Evolutionary conservation across 2,329 filamentous ascomycete species (phyloP), one percentile per base, ranked within the genome.

Genomic region (Claviceps pusilla): DNA sequence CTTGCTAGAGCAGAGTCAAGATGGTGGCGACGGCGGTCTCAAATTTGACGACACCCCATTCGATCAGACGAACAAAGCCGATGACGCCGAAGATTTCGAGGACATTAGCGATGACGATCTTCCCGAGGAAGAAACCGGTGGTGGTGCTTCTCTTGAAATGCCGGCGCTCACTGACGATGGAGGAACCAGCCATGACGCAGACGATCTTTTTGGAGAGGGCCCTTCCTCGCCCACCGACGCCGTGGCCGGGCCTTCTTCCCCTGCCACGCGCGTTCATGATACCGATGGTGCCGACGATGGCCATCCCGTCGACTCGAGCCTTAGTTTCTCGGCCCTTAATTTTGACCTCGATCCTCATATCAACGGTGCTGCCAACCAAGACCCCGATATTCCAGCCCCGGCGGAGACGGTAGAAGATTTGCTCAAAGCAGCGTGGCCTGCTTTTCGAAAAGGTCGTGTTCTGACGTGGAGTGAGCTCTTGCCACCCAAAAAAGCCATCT

Each of bases 61-160:
- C 58, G 82, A 83, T 59, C 75, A 82, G 59, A 74, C 76, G 7
- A 86, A 89, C 67, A 98, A 98, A 69, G 91, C 89, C 54, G 89
- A 89, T 57, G 87, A 97, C 70, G 93, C 93, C 45, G 73, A 93
- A 58, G 93, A 98, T 65, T 98, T 77, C 62, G 89, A 87, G 65
- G 88, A 95, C 64, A 90, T 97, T 58, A 86, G 86, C 59, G 91
- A 97, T 66, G 89, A 94, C 65, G 90, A 96, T 58, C 76, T 95
- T 7, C 86, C 89, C 11, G 88, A 93, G 7, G 88, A 93, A 58
- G 88, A 83, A 54, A 69, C 68, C 33, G 68, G 67, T 11, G 68
- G 65, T 5, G 68, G 65, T 52, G 63, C 66, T 16, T 75, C 72
- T 14, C 65, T 70, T 49, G 75, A 80, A 54, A 65, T 75, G n/a